Evolutionary conservation across 129 eudicot species (phyloP), one percentile per base, ranked within the genome.

Genomic region (Chrysanthemum seticuspe): DNA sequence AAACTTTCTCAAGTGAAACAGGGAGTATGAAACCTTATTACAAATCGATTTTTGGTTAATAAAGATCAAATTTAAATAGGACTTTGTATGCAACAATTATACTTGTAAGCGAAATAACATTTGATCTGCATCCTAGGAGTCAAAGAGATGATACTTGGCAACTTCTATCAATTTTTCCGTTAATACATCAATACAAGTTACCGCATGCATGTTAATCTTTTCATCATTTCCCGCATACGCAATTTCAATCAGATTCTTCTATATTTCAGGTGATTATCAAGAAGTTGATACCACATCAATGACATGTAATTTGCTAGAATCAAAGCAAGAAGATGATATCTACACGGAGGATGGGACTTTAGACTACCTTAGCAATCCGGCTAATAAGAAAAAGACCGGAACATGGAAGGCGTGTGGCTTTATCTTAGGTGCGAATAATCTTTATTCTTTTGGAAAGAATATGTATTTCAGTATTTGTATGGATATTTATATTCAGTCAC

Each of bases 331-430:
- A 55, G 87, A 80, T 63, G 87, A 63, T 54, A 12, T 55, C 45
- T 85, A 80, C 62, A 89, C 92, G 7, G 68, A 80, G 55, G 97
- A 91, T 76, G 97, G 97, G 58, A 83, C 97, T 13, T 78, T 88
- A 6, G 88, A 91, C 77, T 73, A 72, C 74, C 81, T 70, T 47
- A 72, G 80, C 14, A 82, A 82, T 23, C 89, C 92, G 15, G 92
- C 92, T 6, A 76, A 78, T 47, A 88, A 78, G 88, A 79, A 54
- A 74, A 82, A 76, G 78, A 91, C 97, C 2, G 97, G 97, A 73
- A 88, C 83, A 54, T 91, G 97, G 97, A 86, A 84, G 74, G 95
- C 97, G 0, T 91, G 96, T 67, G 76, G 86, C 56, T 88, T 72
- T 66, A 88, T 91, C 66, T 84, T 91, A 69, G 97, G 96, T 88